Evolutionary conservation across 2,329 filamentous ascomycete species (phyloP).

Genomic region (Colletotrichum endophyticum): DNA sequence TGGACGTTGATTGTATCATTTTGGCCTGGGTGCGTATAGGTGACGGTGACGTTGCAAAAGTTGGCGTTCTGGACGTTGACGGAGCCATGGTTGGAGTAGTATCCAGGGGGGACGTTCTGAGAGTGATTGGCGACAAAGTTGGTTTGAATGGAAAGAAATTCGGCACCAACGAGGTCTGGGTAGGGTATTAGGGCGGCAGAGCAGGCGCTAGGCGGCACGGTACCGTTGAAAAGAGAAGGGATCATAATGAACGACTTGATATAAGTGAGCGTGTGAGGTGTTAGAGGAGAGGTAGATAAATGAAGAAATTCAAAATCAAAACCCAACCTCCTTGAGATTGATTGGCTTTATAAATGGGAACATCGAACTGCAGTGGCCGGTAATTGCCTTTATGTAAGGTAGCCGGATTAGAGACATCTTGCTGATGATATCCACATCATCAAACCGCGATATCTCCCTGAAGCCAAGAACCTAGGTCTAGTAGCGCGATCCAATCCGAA

Average conservation of each 20-base stretch:
- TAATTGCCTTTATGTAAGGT: too few relatives aligned
- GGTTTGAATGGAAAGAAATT: not conserved
- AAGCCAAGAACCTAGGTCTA: not conserved
- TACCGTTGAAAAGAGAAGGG: not conserved
- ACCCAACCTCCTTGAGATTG: not conserved
- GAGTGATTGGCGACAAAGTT: not conserved
- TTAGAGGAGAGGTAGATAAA: not conserved
- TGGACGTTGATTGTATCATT: not conserved
- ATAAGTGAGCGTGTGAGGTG: not conserved
- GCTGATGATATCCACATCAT: not conserved
- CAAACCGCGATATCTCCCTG: not conserved
- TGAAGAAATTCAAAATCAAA: not conserved
- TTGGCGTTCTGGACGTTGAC: not conserved
- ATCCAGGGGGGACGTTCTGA: not conserved
- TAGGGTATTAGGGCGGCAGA: not conserved
- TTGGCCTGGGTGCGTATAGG: not conserved
- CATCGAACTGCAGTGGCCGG: too few relatives aligned
- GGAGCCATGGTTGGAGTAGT: not conserved
- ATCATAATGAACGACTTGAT: not conserved
- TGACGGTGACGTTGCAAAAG: not conserved
- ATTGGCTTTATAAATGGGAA: not conserved
- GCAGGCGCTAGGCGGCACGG: not conserved
- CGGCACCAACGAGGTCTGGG: not conserved
- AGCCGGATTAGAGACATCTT: not conserved
- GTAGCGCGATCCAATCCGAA: accelerated